Percentiles rank a stretch among this genome's conserved stretches.
Conservation (phyloP, 306 rosid genomes). For the Cyamopsis tetragonoloba region DNA sequence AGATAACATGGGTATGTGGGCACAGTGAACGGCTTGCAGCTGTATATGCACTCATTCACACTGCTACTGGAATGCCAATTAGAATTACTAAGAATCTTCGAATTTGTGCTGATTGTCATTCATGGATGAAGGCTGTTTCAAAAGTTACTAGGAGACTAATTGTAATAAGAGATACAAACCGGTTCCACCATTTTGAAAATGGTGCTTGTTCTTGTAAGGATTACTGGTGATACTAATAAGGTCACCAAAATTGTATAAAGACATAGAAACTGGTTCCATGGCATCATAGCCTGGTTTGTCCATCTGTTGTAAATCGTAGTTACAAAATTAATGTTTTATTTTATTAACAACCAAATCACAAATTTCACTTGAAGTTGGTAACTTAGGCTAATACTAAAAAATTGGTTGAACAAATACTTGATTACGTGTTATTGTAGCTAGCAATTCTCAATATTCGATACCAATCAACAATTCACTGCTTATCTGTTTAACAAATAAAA, state of each 20-base stretch:
- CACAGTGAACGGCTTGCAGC: conserved; percentile 58
- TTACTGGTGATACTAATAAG: conserved; percentile 43
- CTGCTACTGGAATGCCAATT: conserved; percentile 40
- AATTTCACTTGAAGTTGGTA: too few species aligned
- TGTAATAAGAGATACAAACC: conserved; percentile 54
- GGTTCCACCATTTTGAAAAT: conserved; percentile 56
- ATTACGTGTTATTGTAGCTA: too few species aligned
- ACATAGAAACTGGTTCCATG: too few species aligned
- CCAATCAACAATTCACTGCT: too few species aligned
- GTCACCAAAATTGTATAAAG: neutral
- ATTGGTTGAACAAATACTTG: too few species aligned
- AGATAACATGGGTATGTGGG: conserved; percentile 47
- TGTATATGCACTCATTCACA: conserved; percentile 41
- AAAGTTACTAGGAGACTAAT: conserved; percentile 36
- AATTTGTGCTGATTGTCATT: conserved; percentile 57
- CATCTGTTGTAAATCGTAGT: too few species aligned
- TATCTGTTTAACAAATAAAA: too few species aligned
- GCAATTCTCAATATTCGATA: too few species aligned
- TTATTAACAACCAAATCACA: too few species aligned
- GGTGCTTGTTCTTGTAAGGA: conserved; percentile 64
- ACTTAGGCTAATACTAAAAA: too few species aligned
- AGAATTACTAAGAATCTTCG: conserved; percentile 60
- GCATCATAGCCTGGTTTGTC: neutral
- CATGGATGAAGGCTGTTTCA: conserved; percentile 57
- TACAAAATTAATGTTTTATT: too few species aligned